Base-by-base conservation (phyloP, 2,329 filamentous ascomycete species). In the Fonsecaea pedrosoi region DNA sequence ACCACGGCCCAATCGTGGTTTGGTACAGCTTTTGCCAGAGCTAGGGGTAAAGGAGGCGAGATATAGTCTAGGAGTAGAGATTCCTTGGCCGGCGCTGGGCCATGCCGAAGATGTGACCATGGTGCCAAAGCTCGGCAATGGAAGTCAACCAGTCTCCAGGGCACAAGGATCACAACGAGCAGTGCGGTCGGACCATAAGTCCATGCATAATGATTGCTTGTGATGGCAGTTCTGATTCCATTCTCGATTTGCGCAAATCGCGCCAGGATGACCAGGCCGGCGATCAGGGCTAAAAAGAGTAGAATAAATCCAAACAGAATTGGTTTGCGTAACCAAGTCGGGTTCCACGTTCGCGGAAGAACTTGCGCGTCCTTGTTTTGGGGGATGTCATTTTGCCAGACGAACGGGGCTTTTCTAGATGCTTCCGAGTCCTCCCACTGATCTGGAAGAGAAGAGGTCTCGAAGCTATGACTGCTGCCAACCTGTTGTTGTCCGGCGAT, bases 1-100 rank as follows among this genome's bases (percentile, higher is more conserved):
- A 73, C 68, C 9, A 77, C 75, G 8, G 74, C 70, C 69, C 71
- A 74, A 57, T 77, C 73, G 1, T 72, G 69, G 61, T 75, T 73
- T 37, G 64, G 71, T 3, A 73, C 64, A 8, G 75, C 73, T 32
- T 42, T 57, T 62, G 67, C 73, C 2, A 76, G 68, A 18, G 69
- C 68, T 2, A 69, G 64, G 21, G 71, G 69, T 5, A 72, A 60
- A 21, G 73, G 55, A 8, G 74, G 74, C 8, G 76, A 76, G 8
- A 77, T 62, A 59, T 77, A 78, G 54, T 77, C 75, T 21, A 77
- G 69, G 1, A 75, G 63, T 2, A 77, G 54, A 15, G 71, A 73
- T 60, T 72, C 71, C 69, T 73, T 37, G 62, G 62, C 54, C 70
- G 70, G 15, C 75, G 65, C 60, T 74, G 72, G 38, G 70, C 72